Evolutionary conservation across 2,329 filamentous ascomycete genomes (phyloP), one percentile per base, ranked within the genome.

Genomic region (Ploettnerulaceae sp.): DNA sequence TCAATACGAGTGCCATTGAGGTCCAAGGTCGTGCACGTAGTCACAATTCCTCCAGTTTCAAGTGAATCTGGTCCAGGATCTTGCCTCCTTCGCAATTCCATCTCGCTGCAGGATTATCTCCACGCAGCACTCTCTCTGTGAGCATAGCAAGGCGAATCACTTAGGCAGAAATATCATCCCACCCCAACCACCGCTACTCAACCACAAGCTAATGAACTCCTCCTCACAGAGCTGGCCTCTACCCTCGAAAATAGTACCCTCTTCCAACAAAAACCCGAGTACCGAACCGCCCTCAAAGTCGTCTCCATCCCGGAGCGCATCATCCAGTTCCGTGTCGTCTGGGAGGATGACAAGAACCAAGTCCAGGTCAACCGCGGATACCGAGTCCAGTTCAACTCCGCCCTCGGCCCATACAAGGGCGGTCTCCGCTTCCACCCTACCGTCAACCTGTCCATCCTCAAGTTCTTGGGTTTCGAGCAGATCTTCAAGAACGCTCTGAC

Each of bases 401-500:
- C 91, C 35, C 83, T 97, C 17, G 93, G 93, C 48, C 93, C 93
- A 43, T 97, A 95, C 84, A 97, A 97, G 81, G 93, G 93, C 58
- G 93, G 93, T 67, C 82, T 97, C 60, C 80, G 93, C 61, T 89
- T 98, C 71, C 93, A 98, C 71, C 93, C 91, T 53, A 82, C 84
- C 8, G 88, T 93, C 70, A 93, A 85, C 70, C 68, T 84, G 64
- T 82, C 78, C 53, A 81, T 84, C 64, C 81, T 98, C 63, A 98
- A 98, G 77, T 97, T 97, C 75, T 79, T 98, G 66, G 93, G 91
- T 57, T 97, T 97, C 64, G 93, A 98, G 82, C 93, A 97, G 75
- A 94, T 91, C 73, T 97, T 97, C 80, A 97, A 97, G 81, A 97
- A 97, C 87, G 93, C 93, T 59, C 75, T 97, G 60, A 97, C 93